These are phyloP conservation scores for Xylaria sp. DNA, from an alignment of 2,329 filamentous ascomycete species.

Conservation along the genomic window DNA sequence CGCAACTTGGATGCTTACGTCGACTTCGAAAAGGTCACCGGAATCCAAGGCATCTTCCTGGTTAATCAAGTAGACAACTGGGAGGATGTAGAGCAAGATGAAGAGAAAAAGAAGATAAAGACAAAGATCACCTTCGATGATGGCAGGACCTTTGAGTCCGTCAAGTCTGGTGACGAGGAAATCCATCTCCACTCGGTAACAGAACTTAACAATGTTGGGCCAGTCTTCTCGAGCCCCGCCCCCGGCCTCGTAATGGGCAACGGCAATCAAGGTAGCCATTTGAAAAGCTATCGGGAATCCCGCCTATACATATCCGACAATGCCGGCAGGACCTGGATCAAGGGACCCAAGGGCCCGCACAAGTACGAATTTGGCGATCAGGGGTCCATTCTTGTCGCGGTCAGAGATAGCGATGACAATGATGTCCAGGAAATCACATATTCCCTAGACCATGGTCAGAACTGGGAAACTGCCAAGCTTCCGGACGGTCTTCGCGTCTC, in stretches of 20 bases:
- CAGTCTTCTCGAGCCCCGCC: constrained; percentile 90
- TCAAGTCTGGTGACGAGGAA: constrained; percentile 68
- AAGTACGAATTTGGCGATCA: constrained; percentile 97
- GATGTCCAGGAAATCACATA: constrained; percentile 65
- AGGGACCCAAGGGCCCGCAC: constrained; percentile 77
- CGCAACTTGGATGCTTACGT: constrained; percentile 75
- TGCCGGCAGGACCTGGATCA: constrained; percentile 82
- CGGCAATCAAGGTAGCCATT: constrained; percentile 80
- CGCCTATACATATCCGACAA: constrained; percentile 89
- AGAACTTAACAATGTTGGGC: constrained; percentile 76
- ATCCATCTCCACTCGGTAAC: constrained; percentile 94
- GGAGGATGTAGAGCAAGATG: constrained; percentile 66
- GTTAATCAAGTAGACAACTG: constrained; percentile 90
- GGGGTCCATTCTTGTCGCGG: constrained; percentile 83
- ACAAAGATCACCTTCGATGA: constrained; percentile 95
- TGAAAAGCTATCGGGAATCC: constrained; percentile 72
- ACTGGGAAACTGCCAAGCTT: constrained; percentile 75
- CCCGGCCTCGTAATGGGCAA: constrained; percentile 93
- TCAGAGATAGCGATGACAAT: constrained; percentile 71
- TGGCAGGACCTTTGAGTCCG: constrained; percentile 77
- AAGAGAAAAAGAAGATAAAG: constrained; percentile 66
- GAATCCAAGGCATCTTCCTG: constrained; percentile 89
- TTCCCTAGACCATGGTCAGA: constrained; percentile 86
- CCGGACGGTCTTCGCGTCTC: constrained; percentile 67
- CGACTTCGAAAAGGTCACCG: constrained; percentile 92